Evolutionary conservation across 148 eudicot genomes (phyloP).

Genomic region (Simmondsia chinensis): DNA sequence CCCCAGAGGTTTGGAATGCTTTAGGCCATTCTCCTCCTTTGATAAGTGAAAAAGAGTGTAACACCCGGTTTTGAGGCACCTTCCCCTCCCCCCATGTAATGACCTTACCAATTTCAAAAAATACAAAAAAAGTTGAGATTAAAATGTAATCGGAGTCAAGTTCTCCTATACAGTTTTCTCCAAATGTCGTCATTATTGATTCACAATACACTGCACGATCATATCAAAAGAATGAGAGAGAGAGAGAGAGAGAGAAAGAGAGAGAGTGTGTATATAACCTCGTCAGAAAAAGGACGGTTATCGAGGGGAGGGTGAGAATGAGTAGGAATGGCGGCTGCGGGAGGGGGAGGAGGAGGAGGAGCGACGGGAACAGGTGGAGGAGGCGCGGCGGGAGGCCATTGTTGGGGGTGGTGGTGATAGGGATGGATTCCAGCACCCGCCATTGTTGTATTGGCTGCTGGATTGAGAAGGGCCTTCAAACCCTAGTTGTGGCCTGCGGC

Average conservation of each 20-base stretch:
- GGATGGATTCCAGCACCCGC: conserved; percentile 59
- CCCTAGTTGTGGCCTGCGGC: too few species aligned
- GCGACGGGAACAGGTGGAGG: conserved; percentile 31
- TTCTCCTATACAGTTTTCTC: too few species aligned
- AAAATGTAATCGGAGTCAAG: background rate
- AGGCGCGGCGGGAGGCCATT: conserved; percentile 18
- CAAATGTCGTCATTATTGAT: too few species aligned
- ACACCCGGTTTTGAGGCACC: too few species aligned
- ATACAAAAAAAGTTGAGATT: background rate
- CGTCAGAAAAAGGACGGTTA: conserved; percentile 20
- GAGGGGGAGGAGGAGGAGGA: conserved; percentile 26
- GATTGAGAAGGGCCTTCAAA: background rate
- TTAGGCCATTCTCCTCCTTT: too few species aligned
- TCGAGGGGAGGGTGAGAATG: conserved; percentile 16
- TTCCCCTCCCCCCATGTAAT: too few species aligned
- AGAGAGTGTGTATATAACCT: too few species aligned
- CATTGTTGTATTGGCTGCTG: conserved; percentile 19
- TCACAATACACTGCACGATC: too few species aligned
- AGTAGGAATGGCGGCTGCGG: conserved; percentile 17
- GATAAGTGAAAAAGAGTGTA: too few species aligned
- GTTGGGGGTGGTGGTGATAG: conserved; percentile 46
- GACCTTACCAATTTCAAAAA: background rate
- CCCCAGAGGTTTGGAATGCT: too few species aligned
- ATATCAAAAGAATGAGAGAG: too few species aligned
- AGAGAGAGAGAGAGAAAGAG: background rate